Evolutionary conservation across 345 rosid genomes (phyloP).

Genomic region (Cardamine resedifolia): DNA sequence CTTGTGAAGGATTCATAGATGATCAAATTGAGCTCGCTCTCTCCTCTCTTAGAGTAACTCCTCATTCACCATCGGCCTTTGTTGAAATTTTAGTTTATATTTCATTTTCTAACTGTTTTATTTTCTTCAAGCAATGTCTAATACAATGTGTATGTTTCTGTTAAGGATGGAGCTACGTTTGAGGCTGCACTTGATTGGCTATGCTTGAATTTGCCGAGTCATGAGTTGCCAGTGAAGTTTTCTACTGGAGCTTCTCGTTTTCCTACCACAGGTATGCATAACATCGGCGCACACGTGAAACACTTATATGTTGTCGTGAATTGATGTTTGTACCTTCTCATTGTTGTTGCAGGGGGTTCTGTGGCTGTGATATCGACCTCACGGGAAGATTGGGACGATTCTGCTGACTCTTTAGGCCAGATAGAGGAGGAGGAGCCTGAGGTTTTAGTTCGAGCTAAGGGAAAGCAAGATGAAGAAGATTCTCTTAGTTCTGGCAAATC

Average conservation of each 20-base stretch:
- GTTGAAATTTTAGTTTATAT: background rate
- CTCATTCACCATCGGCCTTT: background rate
- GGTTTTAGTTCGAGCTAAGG: constrained; percentile 56
- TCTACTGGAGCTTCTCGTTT: constrained; percentile 66
- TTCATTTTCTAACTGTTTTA: background rate
- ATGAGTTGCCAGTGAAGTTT: constrained; percentile 81
- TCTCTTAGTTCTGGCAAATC: constrained; percentile 51
- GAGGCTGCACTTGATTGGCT: constrained; percentile 93
- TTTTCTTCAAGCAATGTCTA: background rate
- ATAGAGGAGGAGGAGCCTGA: constrained; percentile 40
- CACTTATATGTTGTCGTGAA: background rate
- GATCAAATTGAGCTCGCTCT: constrained; percentile 88
- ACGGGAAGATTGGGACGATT: constrained; percentile 54
- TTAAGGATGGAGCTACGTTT: constrained; percentile 78
- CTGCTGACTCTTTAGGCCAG: constrained; percentile 39
- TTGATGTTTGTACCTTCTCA: constrained; percentile 9
- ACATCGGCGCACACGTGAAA: background rate
- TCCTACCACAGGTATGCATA: constrained; percentile 46
- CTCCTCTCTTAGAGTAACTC: constrained; percentile 66
- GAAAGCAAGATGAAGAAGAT: constrained; percentile 46
- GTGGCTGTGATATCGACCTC: constrained; percentile 67
- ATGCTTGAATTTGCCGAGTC: constrained; percentile 75
- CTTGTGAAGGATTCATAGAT: constrained; percentile 85
- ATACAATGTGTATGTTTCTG: constrained; percentile 17
- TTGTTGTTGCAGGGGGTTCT: constrained; percentile 55